Percentiles rank a stretch among this genome's conserved stretches.
phyloP scores from a whole-genome alignment of 495 filamentous ascomycete genomes.

The Glarea lozoyensis region DNA sequence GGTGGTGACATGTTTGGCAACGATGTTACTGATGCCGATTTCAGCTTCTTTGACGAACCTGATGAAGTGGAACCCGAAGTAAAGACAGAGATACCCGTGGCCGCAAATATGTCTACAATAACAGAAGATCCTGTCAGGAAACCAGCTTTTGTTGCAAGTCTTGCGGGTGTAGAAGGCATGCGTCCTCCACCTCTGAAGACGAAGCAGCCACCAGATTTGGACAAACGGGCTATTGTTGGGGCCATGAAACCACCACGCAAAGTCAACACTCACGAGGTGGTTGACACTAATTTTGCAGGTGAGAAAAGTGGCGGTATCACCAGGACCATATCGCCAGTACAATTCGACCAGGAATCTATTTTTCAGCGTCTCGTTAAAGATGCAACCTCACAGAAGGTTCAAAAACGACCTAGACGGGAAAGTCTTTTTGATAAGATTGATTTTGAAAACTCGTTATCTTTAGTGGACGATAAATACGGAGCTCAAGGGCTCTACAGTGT shows the following conservation, averaged over 20 bases:
- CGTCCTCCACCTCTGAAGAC: not conserved
- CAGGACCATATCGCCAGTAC: not conserved
- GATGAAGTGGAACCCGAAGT: slow-evolving; percentile 4
- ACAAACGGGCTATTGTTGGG: too few species aligned
- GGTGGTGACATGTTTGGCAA: slow-evolving; percentile 72
- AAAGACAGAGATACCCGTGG: not conserved
- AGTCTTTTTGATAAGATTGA: slow-evolving; percentile 42
- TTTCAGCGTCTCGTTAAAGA: slow-evolving; percentile 34
- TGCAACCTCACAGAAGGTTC: not conserved
- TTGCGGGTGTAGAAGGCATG: too few species aligned
- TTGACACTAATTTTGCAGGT: not conserved
- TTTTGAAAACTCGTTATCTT: slow-evolving; percentile 37
- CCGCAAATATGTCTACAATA: not conserved
- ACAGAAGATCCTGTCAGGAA: not conserved
- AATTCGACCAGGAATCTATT: slow-evolving; percentile 41
- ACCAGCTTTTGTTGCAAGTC: not conserved
- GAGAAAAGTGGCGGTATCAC: too few species aligned
- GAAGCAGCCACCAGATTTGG: not conserved
- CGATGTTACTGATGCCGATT: slow-evolving; percentile 83
- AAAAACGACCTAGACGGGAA: slow-evolving; percentile 1
- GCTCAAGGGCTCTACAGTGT: slow-evolving; percentile 38
- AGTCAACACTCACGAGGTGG: not conserved
- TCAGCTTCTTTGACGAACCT: slow-evolving; percentile 72
- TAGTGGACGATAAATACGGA: slow-evolving; percentile 42
- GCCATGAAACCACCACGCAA: not conserved